phyloP scores from a whole-genome alignment of 2,329 filamentous ascomycete species.

The Aquanectria penicillioides region DNA sequence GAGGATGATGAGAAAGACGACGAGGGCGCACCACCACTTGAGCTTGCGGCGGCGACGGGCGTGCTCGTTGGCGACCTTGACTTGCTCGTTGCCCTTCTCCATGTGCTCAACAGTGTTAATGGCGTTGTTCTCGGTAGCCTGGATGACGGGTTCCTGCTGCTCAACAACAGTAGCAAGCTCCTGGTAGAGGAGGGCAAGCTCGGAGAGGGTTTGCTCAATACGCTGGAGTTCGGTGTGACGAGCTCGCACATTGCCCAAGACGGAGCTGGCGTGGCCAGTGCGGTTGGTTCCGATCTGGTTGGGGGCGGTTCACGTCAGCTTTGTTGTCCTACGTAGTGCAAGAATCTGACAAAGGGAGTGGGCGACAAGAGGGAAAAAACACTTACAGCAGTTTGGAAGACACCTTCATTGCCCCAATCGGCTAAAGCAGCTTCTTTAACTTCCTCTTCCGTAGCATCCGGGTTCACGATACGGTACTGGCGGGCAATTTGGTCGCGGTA shows the following conservation, averaged over 20 bases:
- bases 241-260: slow-evolving; percentile 81
- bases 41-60: slow-evolving; percentile 76
- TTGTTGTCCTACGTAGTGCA: neutral
- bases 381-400: slow-evolving; percentile 84
- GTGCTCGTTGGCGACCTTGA: slow-evolving; percentile 73
- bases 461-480: slow-evolving; percentile 85
- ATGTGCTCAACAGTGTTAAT: slow-evolving; percentile 73
- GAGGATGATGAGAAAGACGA: slow-evolving; percentile 68
- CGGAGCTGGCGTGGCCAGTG: slow-evolving; percentile 75
- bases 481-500: slow-evolving; percentile 83
- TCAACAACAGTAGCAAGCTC: slow-evolving; percentile 80
- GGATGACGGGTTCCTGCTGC: slow-evolving; percentile 73
- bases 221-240: slow-evolving; percentile 85
- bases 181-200: slow-evolving; percentile 76
- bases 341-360: neutral
- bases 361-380: slow-evolving; percentile 4
- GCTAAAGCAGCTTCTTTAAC: slow-evolving; percentile 74
- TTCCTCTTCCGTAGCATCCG: slow-evolving; percentile 79
- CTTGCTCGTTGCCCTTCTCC: slow-evolving; percentile 74
- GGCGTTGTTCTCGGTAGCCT: slow-evolving; percentile 72
- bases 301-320: slow-evolving; percentile 25
- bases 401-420: slow-evolving; percentile 81
- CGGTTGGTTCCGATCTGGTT: slow-evolving; percentile 78
- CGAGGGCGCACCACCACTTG: slow-evolving; percentile 82
- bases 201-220: slow-evolving; percentile 79